A percentile compares a stretch with the other conserved stretches of the same genome.
phyloP scores from a whole-genome alignment of 257 asterid genomes.

The Solanum chaucha region DNA sequence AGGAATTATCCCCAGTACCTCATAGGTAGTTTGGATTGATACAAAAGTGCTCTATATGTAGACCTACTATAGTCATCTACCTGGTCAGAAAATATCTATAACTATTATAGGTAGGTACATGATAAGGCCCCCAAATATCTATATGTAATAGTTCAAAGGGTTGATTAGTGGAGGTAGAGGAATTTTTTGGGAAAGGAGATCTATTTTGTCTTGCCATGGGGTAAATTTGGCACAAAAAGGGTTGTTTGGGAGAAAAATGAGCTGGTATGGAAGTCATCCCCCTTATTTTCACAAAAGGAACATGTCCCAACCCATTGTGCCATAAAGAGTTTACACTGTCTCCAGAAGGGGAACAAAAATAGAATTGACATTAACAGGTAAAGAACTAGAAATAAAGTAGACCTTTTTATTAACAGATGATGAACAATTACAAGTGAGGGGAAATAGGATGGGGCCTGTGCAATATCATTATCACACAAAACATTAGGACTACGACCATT shows the following conservation, averaged over 20 bases:
- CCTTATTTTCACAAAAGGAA: neutral
- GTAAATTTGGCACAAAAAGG: neutral
- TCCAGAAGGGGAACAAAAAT: neutral
- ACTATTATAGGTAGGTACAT: neutral
- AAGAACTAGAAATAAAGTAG: neutral
- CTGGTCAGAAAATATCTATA: neutral
- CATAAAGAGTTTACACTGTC: neutral
- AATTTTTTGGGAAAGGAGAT: neutral
- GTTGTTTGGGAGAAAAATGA: neutral
- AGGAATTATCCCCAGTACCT: neutral
- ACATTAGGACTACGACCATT: neutral
- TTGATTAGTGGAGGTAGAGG: neutral
- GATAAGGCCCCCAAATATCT: neutral
- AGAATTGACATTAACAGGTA: too few relatives aligned
- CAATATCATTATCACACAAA: neutral
- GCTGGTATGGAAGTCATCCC: neutral
- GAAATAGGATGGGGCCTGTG: neutral
- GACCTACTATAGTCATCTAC: neutral
- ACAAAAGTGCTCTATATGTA: neutral
- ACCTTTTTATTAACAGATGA: too few relatives aligned
- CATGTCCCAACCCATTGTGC: neutral
- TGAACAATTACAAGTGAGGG: neutral
- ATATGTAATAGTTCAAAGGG: neutral
- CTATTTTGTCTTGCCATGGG: neutral
- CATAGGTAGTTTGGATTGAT: too few relatives aligned